These are phyloP conservation scores for Corchorus capsularis DNA, from an alignment of 345 rosid genomes.

Conservation along the genomic window DNA sequence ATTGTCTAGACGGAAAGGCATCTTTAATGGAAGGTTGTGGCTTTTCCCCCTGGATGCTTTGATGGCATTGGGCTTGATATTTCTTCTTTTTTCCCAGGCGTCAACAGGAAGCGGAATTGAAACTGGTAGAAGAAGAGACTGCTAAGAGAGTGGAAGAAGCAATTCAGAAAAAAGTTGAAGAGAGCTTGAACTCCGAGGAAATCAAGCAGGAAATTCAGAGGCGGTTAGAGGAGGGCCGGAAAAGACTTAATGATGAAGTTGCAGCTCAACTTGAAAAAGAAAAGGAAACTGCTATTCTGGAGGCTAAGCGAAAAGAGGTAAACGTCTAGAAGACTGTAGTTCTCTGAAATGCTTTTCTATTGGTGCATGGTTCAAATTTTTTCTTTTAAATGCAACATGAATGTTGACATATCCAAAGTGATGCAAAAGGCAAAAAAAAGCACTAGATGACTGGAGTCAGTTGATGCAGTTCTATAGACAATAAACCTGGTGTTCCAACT, in stretches of 20 bases:
- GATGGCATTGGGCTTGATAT: conserved; percentile 40
- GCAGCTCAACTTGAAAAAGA: conserved; percentile 80
- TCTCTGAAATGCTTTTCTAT: neutral
- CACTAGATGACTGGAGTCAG: neutral
- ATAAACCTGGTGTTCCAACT: neutral
- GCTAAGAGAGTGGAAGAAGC: conserved; percentile 81
- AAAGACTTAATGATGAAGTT: conserved; percentile 70
- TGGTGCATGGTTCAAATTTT: neutral
- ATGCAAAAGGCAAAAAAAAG: neutral
- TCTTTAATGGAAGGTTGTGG: conserved; percentile 28
- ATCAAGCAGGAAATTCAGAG: conserved; percentile 64
- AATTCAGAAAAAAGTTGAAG: conserved; percentile 71
- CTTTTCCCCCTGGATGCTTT: conserved; percentile 11
- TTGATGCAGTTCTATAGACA: neutral
- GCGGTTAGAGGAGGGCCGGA: conserved; percentile 78
- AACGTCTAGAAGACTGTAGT: conserved; percentile 11
- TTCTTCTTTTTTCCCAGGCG: conserved; percentile 60
- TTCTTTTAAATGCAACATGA: neutral
- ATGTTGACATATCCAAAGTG: neutral
- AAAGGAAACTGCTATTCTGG: conserved; percentile 63
- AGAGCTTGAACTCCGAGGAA: conserved; percentile 73
- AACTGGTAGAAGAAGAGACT: conserved; percentile 93
- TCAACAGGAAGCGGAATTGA: conserved; percentile 86
- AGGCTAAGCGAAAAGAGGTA: conserved; percentile 85
- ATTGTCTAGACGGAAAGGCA: conserved; percentile 42